Base-by-base conservation (phyloP, 129 eudicot genomes). In the Tagetes erecta region DNA sequence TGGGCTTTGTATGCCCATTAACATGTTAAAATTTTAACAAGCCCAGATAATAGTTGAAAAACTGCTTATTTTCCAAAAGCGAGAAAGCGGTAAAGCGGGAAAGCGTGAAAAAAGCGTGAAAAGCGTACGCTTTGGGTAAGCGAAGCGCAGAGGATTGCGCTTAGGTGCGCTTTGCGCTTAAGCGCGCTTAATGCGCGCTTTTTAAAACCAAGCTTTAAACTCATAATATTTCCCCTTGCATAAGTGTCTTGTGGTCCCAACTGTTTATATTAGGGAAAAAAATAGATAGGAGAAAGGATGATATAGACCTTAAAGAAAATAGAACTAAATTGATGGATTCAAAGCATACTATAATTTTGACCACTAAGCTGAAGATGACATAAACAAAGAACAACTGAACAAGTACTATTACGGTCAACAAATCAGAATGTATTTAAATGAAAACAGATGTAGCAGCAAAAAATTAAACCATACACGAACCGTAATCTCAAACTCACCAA, bases 401-500 rank as follows among this genome's bases (percentile, higher is more conserved):
- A 62, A 27, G 78, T 47, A 65, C 14, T 27, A 6, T 50, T 39
- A 39, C 41, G 53, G 8, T 14, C 41, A 12, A 40, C 49, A 51
- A 52, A 70, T 75, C 8, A 1, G 13, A 33, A n/a, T 74, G 35
- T 3, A 60, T 14, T n/a, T 67, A 31, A 49, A 70, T 46, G 51
- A 74, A 34, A 63, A 74, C 5, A 62, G 50, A 14, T 46, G 63
- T 60, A 73, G 45, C 58, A 44, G 44, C 68, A 13, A 59, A 75
- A 47, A 44, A 14, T 6, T 14, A 71, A 68, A 74, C 38, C 64
- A 37, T 38, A 8, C 34, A 76, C 34, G 31, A 80, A 60, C 20
- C 27, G 49, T 44, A 60, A 40, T 47, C 63, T 70, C 66, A 76
- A 60, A 85, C 97, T 94, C 77, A 94, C 99, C 99, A 91, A 76